Percentiles rank a stretch among this genome's conserved stretches.
Conservation (phyloP, 441 rosid species). For the Syzygium syzygioides region DNA sequence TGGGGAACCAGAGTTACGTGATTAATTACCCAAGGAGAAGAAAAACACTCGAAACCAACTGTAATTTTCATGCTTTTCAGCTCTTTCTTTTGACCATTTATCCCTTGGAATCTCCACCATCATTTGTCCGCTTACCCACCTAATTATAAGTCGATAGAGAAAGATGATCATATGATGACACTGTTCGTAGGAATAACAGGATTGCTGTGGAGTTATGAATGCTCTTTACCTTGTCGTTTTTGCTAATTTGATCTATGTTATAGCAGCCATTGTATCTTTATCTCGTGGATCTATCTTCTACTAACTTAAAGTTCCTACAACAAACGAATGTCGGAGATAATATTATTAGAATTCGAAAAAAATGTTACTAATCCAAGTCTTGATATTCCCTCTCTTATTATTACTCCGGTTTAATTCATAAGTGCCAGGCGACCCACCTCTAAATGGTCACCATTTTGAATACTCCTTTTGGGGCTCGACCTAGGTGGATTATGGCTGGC, state of each 20-base stretch:
- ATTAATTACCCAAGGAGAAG: neutral
- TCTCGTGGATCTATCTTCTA: neutral
- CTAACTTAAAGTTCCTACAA: neutral
- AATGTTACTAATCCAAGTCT: neutral
- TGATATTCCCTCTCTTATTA: neutral
- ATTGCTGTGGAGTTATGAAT: neutral
- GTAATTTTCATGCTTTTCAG: neutral
- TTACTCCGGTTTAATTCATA: neutral
- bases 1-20: neutral
- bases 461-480: neutral
- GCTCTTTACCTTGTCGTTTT: neutral
- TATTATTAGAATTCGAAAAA: neutral
- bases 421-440: neutral
- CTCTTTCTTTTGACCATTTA: neutral
- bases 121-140: neutral
- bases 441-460: neutral
- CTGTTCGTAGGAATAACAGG: neutral
- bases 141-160: neutral
- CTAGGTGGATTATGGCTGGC: neutral
- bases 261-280: neutral
- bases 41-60: neutral
- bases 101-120: neutral
- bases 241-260: neutral
- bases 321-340: neutral
- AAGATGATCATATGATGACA: neutral